A percentile compares a stretch with the other conserved stretches of the same genome.
Conservation (phyloP, 768 basidiomycete genomes). For the Floccularia luteovirens region DNA sequence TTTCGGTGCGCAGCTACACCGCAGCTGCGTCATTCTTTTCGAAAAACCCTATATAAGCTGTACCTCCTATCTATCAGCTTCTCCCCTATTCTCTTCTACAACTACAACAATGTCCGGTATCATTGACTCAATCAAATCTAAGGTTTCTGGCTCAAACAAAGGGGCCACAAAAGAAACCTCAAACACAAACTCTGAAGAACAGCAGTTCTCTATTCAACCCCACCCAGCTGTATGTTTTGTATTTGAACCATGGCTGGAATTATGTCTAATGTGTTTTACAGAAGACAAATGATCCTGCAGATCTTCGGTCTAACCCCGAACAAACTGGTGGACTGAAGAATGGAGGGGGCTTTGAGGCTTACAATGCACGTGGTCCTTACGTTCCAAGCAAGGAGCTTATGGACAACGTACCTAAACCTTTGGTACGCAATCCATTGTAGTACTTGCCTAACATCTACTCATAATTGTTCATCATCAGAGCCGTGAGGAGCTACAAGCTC, state of each 20-base stretch:
- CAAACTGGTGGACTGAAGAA: slow-evolving; percentile 16
- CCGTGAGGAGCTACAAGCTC: slow-evolving; percentile 1
- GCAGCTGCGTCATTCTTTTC: too few relatives aligned
- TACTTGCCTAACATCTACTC: neutral
- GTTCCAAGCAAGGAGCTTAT: slow-evolving; percentile 24
- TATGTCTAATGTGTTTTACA: slow-evolving; percentile 11
- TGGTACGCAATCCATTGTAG: slow-evolving; percentile 4
- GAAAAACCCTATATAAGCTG: too few relatives aligned
- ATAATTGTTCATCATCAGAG: neutral
- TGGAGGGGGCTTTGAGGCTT: slow-evolving; percentile 26
- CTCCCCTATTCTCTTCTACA: neutral
- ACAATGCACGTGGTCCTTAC: slow-evolving; percentile 30
- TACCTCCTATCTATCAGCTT: too few relatives aligned
- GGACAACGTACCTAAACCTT: slow-evolving; percentile 18
- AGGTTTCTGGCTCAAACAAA: neutral
- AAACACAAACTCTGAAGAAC: neutral
- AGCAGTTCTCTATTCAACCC: slow-evolving; percentile 25
- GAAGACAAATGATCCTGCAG: slow-evolving; percentile 37
- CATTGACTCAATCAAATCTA: neutral
- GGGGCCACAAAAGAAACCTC: neutral
- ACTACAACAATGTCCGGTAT: slow-evolving; percentile 1
- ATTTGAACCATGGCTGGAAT: neutral
- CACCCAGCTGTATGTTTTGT: slow-evolving; percentile 32
- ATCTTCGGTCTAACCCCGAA: slow-evolving; percentile 22
- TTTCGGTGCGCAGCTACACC: too few relatives aligned